phyloP scores from a whole-genome alignment of 1,284 basidiomycete genomes.

The Cryptococcus sp. region DNA sequence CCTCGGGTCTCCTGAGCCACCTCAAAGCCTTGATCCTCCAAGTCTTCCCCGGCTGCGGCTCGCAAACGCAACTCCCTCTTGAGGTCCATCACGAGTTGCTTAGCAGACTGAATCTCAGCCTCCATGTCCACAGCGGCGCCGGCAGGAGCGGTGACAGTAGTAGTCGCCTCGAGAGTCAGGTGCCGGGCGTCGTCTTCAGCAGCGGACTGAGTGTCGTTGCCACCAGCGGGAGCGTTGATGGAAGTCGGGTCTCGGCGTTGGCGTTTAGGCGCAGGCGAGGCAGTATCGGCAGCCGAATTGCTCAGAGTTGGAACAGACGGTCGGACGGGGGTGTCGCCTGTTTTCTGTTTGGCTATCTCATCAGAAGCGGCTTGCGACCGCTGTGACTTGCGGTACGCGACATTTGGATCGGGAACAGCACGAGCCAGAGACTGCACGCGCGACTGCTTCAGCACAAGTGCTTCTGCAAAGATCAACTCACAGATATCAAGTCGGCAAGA shows the following conservation, averaged over 20 bases:
- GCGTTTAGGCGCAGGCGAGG: constrained; percentile 41
- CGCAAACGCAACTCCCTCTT: constrained; percentile 44
- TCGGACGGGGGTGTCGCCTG: constrained; percentile 4
- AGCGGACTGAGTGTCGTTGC: constrained; percentile 5
- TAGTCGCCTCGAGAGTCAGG: constrained; percentile 47
- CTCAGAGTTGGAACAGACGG: constrained; percentile 16
- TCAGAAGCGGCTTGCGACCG: constrained; percentile 52
- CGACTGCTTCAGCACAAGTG: neutral
- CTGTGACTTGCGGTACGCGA: constrained; percentile 67
- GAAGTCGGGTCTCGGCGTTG: constrained; percentile 22
- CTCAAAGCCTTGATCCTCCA: constrained; percentile 43
- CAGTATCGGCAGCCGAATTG: constrained; percentile 19
- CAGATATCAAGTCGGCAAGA: constrained; percentile 58
- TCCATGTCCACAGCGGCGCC: constrained; percentile 42
- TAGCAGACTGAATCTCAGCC: constrained; percentile 49
- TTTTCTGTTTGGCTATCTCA: constrained; percentile 24
- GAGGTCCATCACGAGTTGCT: constrained; percentile 51
- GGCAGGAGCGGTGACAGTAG: constrained; percentile 45
- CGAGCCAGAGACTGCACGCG: constrained; percentile 62
- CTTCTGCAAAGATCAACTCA: constrained; percentile 19
- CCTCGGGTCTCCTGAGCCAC: constrained; percentile 38
- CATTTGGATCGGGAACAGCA: constrained; percentile 74
- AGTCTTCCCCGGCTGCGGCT: constrained; percentile 43
- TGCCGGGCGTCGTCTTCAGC: constrained; percentile 24
- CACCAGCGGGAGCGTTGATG: neutral